Percentiles rank a stretch among this genome's conserved stretches.
phyloP scores from a whole-genome alignment of 1,284 basidiomycete genomes.

The Malassezia nana region DNA sequence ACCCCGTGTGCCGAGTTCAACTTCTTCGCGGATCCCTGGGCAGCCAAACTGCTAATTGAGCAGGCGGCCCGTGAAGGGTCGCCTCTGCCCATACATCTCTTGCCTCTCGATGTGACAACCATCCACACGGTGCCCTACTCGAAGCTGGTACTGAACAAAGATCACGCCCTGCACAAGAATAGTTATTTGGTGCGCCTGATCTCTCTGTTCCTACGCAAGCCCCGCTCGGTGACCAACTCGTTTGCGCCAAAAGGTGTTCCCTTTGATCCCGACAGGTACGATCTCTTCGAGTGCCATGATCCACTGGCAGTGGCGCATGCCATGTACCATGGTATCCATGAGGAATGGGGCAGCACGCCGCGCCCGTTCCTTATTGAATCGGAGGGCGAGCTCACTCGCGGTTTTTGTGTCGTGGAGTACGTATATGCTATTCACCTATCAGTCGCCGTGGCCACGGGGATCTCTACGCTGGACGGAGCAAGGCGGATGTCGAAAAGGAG shows the following conservation, averaged over 20 bases:
- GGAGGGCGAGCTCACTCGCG: conserved; percentile 33
- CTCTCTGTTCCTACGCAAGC: conserved; percentile 34
- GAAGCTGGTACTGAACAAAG: conserved; percentile 20
- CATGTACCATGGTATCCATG: conserved; percentile 18
- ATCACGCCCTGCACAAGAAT: conserved; percentile 8
- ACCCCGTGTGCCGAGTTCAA: conserved; percentile 59
- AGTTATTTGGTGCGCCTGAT: conserved; percentile 22
- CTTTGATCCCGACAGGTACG: conserved; percentile 33
- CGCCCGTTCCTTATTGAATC: conserved; percentile 36
- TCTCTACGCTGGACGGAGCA: conserved; percentile 11
- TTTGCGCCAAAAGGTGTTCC: conserved; percentile 20
- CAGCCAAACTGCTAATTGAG: conserved; percentile 53
- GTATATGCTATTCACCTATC: conserved; percentile 1
- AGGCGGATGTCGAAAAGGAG: conserved; percentile 22
- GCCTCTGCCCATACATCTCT: conserved; percentile 30
- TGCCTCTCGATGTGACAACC: conserved; percentile 40
- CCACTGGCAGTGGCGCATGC: conserved; percentile 42
- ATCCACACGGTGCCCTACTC: conserved; percentile 36
- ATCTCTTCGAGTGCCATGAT: conserved; percentile 41
- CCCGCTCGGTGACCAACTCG: conserved; percentile 38
- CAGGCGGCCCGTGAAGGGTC: conserved; percentile 17
- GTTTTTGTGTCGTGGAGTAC: conserved; percentile 37
- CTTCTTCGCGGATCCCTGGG: conserved; percentile 83
- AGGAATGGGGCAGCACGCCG: conserved; percentile 21
- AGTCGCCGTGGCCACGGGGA: conserved; percentile 16